Evolutionary conservation across 495 filamentous ascomycete species (phyloP).

Genomic region (Trichoderma gamsii): DNA sequence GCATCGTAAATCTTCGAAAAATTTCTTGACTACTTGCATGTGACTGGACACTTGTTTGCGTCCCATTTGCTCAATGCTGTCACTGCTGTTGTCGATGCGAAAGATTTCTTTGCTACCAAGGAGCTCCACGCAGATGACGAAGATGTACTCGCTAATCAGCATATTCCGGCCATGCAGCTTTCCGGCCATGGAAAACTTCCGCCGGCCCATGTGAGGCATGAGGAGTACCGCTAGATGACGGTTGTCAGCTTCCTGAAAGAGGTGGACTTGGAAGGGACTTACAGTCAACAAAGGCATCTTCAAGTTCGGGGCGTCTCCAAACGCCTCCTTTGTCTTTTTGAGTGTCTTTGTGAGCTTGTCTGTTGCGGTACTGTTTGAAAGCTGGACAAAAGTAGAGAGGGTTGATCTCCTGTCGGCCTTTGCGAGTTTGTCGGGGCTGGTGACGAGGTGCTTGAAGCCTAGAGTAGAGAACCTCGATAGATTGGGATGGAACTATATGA

Average conservation of each 20-base stretch:
- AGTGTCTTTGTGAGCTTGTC: conserved; percentile 50
- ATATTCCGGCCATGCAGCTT: conserved; percentile 84
- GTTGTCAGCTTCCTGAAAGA: conserved; percentile 14
- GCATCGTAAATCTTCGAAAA: conserved; percentile 42
- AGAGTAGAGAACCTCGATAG: conserved; percentile 20
- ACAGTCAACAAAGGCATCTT: conserved; percentile 90
- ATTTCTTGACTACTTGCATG: conserved; percentile 90
- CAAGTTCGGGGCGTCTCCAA: conserved; percentile 43
- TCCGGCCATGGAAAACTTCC: conserved; percentile 65
- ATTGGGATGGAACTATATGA: conserved; percentile 39
- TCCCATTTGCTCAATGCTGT: conserved; percentile 47
- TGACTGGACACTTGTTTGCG: conserved; percentile 95
- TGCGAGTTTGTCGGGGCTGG: neutral
- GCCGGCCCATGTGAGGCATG: conserved; percentile 74
- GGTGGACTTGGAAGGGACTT: conserved; percentile 26
- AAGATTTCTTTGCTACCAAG: conserved; percentile 16
- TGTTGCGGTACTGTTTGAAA: conserved; percentile 64
- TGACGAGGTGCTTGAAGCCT: conserved; percentile 13
- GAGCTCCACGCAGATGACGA: conserved; percentile 21
- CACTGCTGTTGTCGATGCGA: conserved; percentile 44
- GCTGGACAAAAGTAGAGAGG: conserved; percentile 46
- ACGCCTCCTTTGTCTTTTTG: conserved; percentile 16
- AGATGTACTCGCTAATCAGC: conserved; percentile 79
- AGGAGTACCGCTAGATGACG: conserved; percentile 61
- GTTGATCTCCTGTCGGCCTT: conserved; percentile 32